Percentiles rank a stretch among this genome's conserved stretches.
phyloP scores from a whole-genome alignment of 2,329 filamentous ascomycete genomes.

The Clarireedia paspali region DNA sequence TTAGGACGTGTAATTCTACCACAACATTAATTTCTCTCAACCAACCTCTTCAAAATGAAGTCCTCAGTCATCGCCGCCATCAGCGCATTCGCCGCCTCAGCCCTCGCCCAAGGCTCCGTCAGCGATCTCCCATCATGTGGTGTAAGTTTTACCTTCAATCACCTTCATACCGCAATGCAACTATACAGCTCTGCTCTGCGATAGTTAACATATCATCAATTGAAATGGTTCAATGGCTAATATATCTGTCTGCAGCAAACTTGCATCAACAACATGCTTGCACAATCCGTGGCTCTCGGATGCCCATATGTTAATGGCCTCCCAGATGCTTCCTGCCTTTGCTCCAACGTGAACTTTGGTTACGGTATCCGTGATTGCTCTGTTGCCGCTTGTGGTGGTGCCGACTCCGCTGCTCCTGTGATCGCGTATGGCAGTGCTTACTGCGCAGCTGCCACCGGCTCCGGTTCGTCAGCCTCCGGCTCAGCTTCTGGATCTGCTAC shows the following conservation, averaged over 20 bases:
- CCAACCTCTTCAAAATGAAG: slow-evolving; percentile 25
- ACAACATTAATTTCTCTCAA: not conserved
- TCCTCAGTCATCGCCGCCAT: slow-evolving; percentile 21
- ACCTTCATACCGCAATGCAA: not conserved
- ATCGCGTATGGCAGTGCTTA: slow-evolving; percentile 25
- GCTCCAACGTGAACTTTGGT: slow-evolving; percentile 36
- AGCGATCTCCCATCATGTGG: slow-evolving; percentile 25
- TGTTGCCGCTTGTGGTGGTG: slow-evolving; percentile 33
- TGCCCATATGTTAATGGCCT: slow-evolving; percentile 24
- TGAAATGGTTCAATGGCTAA: slow-evolving; percentile 12
- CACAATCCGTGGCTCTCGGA: slow-evolving; percentile 33
- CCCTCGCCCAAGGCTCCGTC: slow-evolving; percentile 18
- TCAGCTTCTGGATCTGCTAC: slow-evolving; percentile 1
- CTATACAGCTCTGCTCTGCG: not conserved
- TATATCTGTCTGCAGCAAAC: slow-evolving; percentile 22
- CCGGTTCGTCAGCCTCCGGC: not conserved
- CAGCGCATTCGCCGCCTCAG: slow-evolving; percentile 21
- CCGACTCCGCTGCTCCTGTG: slow-evolving; percentile 20
- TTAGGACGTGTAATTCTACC: too few species aligned
- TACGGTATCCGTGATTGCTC: slow-evolving; percentile 42
- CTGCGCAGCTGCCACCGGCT: slow-evolving; percentile 14
- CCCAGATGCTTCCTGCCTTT: slow-evolving; percentile 35
- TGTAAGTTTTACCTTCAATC: slow-evolving; percentile 21
- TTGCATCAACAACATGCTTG: slow-evolving; percentile 40
- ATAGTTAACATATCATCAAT: not conserved